These are phyloP conservation scores for Curvularia lunata DNA, from an alignment of 2,329 filamentous ascomycete genomes.

Conservation along the genomic window DNA sequence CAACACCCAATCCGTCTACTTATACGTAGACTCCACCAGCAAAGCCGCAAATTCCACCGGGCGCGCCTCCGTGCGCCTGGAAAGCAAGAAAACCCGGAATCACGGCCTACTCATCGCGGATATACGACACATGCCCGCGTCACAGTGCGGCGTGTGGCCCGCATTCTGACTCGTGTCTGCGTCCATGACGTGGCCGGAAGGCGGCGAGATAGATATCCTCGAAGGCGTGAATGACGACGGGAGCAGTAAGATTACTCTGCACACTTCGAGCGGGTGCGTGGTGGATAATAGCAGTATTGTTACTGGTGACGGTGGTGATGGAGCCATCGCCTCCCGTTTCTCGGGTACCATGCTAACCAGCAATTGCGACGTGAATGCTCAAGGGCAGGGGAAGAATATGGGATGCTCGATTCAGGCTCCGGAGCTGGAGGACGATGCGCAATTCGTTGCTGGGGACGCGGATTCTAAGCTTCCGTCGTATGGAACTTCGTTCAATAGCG, in stretches of 20 bases:
- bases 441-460: neutral
- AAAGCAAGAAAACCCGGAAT: conserved; percentile 41
- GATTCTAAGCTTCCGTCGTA: conserved; percentile 36
- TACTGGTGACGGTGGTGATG: neutral
- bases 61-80: conserved; percentile 39
- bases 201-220: conserved; percentile 47
- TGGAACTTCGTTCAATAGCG: conserved; percentile 44
- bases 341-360: conserved; percentile 54
- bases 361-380: conserved; percentile 53
- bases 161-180: conserved; percentile 44
- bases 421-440: neutral
- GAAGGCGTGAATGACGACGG: conserved; percentile 45
- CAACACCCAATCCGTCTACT: conserved; percentile 28
- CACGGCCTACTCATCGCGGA: conserved; percentile 43
- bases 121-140: conserved; percentile 46
- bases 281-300: conserved; percentile 23
- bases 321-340: conserved; percentile 32
- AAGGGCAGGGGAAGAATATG: conserved; percentile 37
- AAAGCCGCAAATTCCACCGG: conserved; percentile 27
- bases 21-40: conserved; percentile 54
- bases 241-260: conserved; percentile 41
- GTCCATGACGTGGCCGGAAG: conserved; percentile 38
- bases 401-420: conserved; percentile 39
- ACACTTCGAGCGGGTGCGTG: conserved; percentile 37
- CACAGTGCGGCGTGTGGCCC: conserved; percentile 43